Conservation (phyloP, 2,329 filamentous ascomycete species). For the Sclerotinia borealis region DNA sequence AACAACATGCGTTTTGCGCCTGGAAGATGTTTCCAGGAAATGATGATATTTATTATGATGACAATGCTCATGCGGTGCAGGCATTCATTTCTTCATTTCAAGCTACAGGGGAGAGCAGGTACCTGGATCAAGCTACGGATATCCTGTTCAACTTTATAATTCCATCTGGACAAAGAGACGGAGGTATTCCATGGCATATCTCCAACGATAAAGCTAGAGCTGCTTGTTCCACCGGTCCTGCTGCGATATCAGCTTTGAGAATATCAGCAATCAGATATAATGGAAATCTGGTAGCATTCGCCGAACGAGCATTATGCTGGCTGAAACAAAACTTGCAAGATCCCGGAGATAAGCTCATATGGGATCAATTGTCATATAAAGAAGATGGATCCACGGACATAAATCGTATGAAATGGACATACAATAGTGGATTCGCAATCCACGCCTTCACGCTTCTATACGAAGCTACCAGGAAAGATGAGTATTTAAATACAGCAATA, state of each 20-base stretch:
- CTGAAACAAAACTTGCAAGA: slow-evolving; percentile 15
- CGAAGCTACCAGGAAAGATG: slow-evolving; percentile 8
- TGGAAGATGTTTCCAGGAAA: slow-evolving; percentile 25
- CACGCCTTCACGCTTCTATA: slow-evolving; percentile 19
- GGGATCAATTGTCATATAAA: slow-evolving; percentile 17
- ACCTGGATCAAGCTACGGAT: slow-evolving; percentile 15
- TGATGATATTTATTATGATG: slow-evolving; percentile 23
- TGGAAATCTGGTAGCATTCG: slow-evolving; percentile 11
- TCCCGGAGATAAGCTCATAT: slow-evolving; percentile 20
- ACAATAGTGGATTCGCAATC: slow-evolving; percentile 22
- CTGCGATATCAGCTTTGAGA: slow-evolving; percentile 20
- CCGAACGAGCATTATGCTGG: slow-evolving; percentile 14
- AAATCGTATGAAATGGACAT: slow-evolving; percentile 22
- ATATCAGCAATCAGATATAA: slow-evolving; percentile 15
- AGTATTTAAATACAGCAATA: slow-evolving; percentile 15
- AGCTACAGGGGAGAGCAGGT: slow-evolving; percentile 12
- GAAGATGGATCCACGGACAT: slow-evolving; percentile 16
- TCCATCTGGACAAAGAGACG: slow-evolving; percentile 16
- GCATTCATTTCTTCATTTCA: slow-evolving; percentile 18
- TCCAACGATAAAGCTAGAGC: slow-evolving; percentile 17
- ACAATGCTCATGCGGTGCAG: slow-evolving; percentile 21
- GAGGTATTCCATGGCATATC: slow-evolving; percentile 21
- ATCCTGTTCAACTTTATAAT: slow-evolving; percentile 17
- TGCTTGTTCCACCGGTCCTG: slow-evolving; percentile 19
- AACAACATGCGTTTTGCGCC: slow-evolving; percentile 19